Percentiles rank a stretch among this genome's conserved stretches.
These are phyloP conservation scores for Flaveria brownii DNA, from an alignment of 129 eudicot genomes.

Conservation along the genomic window DNA sequence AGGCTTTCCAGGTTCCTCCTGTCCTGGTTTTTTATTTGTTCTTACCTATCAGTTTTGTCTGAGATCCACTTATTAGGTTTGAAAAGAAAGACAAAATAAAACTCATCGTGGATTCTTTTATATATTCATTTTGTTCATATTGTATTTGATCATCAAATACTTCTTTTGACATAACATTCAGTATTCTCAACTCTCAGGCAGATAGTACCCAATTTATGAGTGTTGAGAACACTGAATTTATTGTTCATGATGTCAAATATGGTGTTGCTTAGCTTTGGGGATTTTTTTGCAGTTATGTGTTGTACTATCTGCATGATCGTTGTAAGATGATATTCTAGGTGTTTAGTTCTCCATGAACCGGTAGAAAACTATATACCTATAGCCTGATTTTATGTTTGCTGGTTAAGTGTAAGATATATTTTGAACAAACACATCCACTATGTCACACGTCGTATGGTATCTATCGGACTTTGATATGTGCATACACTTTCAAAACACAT, in stretches of 20 bases:
- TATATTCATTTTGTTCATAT: slow-evolving; percentile 27
- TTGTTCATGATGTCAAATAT: slow-evolving; percentile 30
- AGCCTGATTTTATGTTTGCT: too few species aligned
- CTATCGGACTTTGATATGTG: too few species aligned
- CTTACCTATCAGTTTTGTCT: slow-evolving; percentile 30
- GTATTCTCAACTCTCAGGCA: neutral
- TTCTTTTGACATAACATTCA: neutral
- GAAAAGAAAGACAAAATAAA: slow-evolving; percentile 32
- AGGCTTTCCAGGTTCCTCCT: slow-evolving; percentile 28
- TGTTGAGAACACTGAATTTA: neutral
- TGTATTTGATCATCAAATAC: slow-evolving; percentile 8
- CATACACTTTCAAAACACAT: too few species aligned
- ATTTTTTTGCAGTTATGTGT: neutral
- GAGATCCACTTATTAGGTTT: slow-evolving; percentile 22
- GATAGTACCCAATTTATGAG: neutral
- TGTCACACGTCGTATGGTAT: too few species aligned
- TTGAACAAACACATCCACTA: too few species aligned
- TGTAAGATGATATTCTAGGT: neutral
- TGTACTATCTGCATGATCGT: neutral
- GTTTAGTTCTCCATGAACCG: too few species aligned
- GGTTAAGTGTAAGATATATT: too few species aligned
- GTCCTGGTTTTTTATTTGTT: slow-evolving; percentile 26
- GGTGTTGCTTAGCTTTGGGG: slow-evolving; percentile 20
- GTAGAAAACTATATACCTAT: too few species aligned
- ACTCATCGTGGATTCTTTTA: slow-evolving; percentile 20